Evolutionary conservation across 768 basidiomycete species (phyloP).

Genomic region (Dendrothele bispora): DNA sequence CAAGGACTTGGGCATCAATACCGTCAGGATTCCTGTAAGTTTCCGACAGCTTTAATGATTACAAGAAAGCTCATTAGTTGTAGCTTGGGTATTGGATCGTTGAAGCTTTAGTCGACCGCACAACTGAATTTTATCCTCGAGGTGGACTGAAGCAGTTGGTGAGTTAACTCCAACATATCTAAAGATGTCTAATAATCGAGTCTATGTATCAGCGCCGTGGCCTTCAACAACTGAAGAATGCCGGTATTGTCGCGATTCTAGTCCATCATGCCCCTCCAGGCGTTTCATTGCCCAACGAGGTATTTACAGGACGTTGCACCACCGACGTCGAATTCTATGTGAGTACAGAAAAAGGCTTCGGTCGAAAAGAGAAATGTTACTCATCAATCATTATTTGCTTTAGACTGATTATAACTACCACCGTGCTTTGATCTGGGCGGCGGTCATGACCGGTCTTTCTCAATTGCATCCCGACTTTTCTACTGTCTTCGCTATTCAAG

Average conservation of each 20-base stretch:
- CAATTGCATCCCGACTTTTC: slow-evolving; percentile 69
- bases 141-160: slow-evolving; percentile 72
- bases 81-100: slow-evolving; percentile 85
- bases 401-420: slow-evolving; percentile 74
- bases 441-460: slow-evolving; percentile 72
- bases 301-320: slow-evolving; percentile 77
- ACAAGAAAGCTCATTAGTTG: too few relatives aligned
- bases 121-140: slow-evolving; percentile 61
- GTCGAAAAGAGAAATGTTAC: too few relatives aligned
- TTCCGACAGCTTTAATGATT: too few relatives aligned
- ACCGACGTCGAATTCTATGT: slow-evolving; percentile 73
- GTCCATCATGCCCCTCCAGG: slow-evolving; percentile 69
- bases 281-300: slow-evolving; percentile 57
- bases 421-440: slow-evolving; percentile 79
- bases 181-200: neutral
- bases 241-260: slow-evolving; percentile 67
- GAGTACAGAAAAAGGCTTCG: slow-evolving; percentile 18
- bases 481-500: slow-evolving; percentile 70
- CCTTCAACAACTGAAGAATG: slow-evolving; percentile 53
- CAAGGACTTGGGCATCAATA: too few relatives aligned
- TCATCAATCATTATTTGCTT: neutral
- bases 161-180: slow-evolving; percentile 18
- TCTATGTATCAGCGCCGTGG: slow-evolving; percentile 54
- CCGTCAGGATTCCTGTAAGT: too few relatives aligned
- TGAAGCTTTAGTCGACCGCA: slow-evolving; percentile 65